phyloP scores from a whole-genome alignment of 257 asterid species.

The Coffea canephora region DNA sequence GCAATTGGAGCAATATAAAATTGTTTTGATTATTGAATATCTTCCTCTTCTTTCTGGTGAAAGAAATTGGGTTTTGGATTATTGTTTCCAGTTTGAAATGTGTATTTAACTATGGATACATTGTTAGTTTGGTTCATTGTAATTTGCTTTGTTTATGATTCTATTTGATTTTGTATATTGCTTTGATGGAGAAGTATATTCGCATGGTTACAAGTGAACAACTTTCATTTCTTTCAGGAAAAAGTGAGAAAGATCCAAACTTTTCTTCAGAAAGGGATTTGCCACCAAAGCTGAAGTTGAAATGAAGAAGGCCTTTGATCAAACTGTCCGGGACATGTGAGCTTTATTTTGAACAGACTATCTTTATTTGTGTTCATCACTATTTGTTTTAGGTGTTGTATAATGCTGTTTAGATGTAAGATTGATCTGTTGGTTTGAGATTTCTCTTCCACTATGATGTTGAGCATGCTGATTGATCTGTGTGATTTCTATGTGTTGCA shows the following conservation, averaged over 20 bases:
- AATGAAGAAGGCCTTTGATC: conserved; percentile 96
- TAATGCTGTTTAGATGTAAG: background rate
- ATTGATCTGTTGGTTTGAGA: conserved; percentile 2
- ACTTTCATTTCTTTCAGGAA: conserved; percentile 10
- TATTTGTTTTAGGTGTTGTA: background rate
- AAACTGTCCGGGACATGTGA: conserved; percentile 92
- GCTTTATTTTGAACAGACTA: conserved; percentile 24
- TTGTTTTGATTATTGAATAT: background rate
- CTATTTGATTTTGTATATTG: background rate
- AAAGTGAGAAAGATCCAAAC: background rate
- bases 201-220: background rate
- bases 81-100: background rate
- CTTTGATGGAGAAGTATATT: background rate
- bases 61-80: no score
- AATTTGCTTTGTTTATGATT: background rate
- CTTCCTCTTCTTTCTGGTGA: no score
- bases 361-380: background rate
- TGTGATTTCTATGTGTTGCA: conserved; percentile 43
- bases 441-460: conserved; percentile 9
- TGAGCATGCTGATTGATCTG: conserved; percentile 10
- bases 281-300: conserved; percentile 37
- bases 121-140: background rate
- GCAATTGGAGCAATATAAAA: background rate
- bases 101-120: background rate
- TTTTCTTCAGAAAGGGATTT: conserved; percentile 17